A percentile compares a stretch with the other conserved stretches of the same genome.
These are phyloP conservation scores for Smallanthus sonchifolius DNA, from an alignment of 129 eudicot species.

Conservation along the genomic window DNA sequence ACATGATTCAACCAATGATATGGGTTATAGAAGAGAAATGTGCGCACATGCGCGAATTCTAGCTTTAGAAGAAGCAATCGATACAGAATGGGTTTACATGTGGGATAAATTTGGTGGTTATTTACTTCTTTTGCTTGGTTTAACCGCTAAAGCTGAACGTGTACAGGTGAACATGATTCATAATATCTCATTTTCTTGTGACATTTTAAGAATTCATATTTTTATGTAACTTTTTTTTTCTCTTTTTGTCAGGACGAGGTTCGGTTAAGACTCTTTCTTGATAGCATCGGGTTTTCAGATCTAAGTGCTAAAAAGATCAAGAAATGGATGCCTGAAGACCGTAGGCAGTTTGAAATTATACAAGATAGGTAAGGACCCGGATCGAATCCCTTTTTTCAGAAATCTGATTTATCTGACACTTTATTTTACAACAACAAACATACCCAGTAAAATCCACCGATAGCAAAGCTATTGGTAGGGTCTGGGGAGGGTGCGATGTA, in stretches of 20 bases:
- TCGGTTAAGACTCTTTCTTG: conserved; percentile 92
- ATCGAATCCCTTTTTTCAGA: background rate
- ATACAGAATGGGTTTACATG: conserved; percentile 99
- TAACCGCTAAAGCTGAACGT: conserved; percentile 98
- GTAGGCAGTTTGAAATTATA: conserved; percentile 91
- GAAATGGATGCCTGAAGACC: conserved; percentile 99
- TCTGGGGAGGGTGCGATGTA: too few relatives aligned
- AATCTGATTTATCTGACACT: background rate
- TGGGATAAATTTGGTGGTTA: conserved; percentile 99
- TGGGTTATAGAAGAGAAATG: conserved; percentile 86
- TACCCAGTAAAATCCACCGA: too few relatives aligned
- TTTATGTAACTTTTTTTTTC: background rate
- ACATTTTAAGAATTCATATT: background rate
- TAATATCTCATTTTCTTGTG: background rate
- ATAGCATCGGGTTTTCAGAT: conserved; percentile 93
- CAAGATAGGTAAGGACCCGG: conserved; percentile 70
- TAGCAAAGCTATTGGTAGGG: too few relatives aligned
- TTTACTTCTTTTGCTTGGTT: conserved; percentile 87
- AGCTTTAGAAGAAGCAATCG: conserved; percentile 97
- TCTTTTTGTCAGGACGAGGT: conserved; percentile 80
- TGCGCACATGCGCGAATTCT: conserved; percentile 98
- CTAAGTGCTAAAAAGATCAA: conserved; percentile 93
- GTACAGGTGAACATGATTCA: conserved; percentile 65
- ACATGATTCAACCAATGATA: conserved; percentile 54
- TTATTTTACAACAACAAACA: too few relatives aligned